Base-by-base conservation (phyloP, 495 filamentous ascomycete species). In the Hypoxylon trugodes region DNA sequence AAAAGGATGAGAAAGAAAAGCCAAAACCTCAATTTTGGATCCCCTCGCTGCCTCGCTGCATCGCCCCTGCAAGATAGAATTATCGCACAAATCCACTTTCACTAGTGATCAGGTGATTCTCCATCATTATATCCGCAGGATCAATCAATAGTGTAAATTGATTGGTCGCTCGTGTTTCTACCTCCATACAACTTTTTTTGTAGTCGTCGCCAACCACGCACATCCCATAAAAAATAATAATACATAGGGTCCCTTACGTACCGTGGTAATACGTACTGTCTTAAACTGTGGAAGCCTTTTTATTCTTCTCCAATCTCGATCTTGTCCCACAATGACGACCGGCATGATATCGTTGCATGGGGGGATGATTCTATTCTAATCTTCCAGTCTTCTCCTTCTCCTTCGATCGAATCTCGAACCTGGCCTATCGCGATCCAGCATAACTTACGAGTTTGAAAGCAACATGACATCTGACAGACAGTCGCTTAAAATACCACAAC, bases 251-350 rank as follows among this genome's bases (percentile, higher is more conserved):
- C 6, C 10, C 6, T 3, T 22, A 42, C 38, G 18, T 38, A 16
- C 13, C 24, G 24, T 21, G 6, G 38, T 22, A 18, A 15, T 19
- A 21, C 56, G 18, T 30, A 61, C 35, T 24, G 19, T 24, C 32
- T 52, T 8, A 16, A 7, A 40, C n/a, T 50, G 48, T 52, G 15
- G n/a, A 36, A 50, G 25, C 22, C 21, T 45, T 12, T 30, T 8
- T 28, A 19, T 4, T 8, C 1, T 50, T 18, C 30, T 10, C 18
- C n/a, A 59, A 68, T 68, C 65, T 68, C 65, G 65, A 68, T 68
- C 65, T 57, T 60, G 60, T 64, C 59, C 59, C 59, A 64, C 65
- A 52, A 65, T 68, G 59, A 68, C 65, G 59, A 53, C 50, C 25
- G 15, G 18, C n/a, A 43, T 50, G 51, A 50, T 50, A 56, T 33